These are phyloP conservation scores for Cytospora leucostoma DNA, from an alignment of 2,329 filamentous ascomycete genomes.

Conservation along the genomic window DNA sequence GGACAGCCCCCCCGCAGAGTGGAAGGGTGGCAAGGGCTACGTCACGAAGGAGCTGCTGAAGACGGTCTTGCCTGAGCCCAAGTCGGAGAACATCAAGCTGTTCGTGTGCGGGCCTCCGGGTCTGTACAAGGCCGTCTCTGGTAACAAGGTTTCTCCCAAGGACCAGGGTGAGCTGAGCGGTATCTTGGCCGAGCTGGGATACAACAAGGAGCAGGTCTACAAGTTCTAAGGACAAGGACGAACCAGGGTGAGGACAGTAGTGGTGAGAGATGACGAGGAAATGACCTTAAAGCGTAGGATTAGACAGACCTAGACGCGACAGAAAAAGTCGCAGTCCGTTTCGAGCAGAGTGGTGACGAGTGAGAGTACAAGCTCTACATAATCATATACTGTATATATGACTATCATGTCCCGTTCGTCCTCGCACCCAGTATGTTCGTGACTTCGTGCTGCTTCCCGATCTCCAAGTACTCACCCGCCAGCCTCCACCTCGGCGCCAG, in stretches of 20 bases:
- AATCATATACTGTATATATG: not conserved
- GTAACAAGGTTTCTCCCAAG: conserved; percentile 84
- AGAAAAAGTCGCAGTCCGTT: not conserved
- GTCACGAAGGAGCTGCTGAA: conserved; percentile 92
- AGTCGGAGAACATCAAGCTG: conserved; percentile 89
- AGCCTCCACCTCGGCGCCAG: conserved; percentile 39
- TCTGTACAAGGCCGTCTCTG: conserved; percentile 90
- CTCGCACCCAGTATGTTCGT: conserved; percentile 28
- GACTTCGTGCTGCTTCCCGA: conserved; percentile 41
- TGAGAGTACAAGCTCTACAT: not conserved
- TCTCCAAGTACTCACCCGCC: conserved; percentile 40
- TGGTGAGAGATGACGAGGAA: not conserved
- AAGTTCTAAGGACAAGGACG: conserved; percentile 67
- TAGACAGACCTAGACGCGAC: conserved; percentile 9
- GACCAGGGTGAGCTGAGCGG: conserved; percentile 92
- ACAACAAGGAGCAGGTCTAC: conserved; percentile 81
- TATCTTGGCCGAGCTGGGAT: conserved; percentile 77
- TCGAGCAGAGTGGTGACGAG: not conserved
- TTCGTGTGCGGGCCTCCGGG: conserved; percentile 94
- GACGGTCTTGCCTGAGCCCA: conserved; percentile 90
- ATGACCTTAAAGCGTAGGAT: not conserved
- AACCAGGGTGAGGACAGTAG: not conserved
- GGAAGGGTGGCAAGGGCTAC: conserved; percentile 75
- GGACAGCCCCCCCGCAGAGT: conserved; percentile 78
- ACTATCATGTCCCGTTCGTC: conserved; percentile 2